These are phyloP conservation scores for Leishmania braziliensis DNA, from an alignment of 208 protist genomes.

Conservation along the genomic window DNA sequence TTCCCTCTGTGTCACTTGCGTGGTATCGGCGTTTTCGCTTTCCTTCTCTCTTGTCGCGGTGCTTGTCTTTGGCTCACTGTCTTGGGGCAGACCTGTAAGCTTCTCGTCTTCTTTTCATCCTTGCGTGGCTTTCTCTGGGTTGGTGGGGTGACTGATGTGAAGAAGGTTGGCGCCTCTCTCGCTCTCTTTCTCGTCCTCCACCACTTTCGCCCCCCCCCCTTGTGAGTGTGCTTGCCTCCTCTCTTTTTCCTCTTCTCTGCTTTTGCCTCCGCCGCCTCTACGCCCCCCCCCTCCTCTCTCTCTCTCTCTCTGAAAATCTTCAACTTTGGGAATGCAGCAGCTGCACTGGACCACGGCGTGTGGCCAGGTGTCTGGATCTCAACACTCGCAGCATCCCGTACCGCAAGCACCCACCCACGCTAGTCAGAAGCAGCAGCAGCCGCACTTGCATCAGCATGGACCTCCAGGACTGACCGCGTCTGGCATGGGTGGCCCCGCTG, in stretches of 20 bases:
- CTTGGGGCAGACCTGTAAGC: background rate
- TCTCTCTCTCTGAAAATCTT: background rate
- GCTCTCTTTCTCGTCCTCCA: slow-evolving; percentile 4
- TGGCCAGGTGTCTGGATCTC: slow-evolving; percentile 12
- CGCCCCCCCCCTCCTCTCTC: slow-evolving; percentile 3
- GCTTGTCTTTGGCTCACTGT: slow-evolving; percentile 9
- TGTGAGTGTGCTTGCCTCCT: background rate
- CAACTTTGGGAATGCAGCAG: slow-evolving; percentile 22
- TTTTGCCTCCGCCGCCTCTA: background rate
- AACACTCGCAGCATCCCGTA: background rate
- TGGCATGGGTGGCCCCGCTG: background rate
- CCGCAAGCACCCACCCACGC: background rate
- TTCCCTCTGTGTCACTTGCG: background rate
- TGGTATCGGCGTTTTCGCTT: background rate
- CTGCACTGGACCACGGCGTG: slow-evolving; percentile 33
- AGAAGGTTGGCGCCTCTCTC: slow-evolving; percentile 4
- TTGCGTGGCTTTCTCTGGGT: background rate
- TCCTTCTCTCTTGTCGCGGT: background rate
- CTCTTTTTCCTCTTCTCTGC: slow-evolving; percentile 6
- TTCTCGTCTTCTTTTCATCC: background rate
- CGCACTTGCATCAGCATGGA: background rate
- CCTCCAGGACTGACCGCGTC: background rate
- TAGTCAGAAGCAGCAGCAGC: slow-evolving; percentile 11
- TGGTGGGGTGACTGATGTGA: background rate
- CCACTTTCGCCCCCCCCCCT: background rate